Base-by-base conservation (phyloP, 176 grass and related monocot species). In the Phoenix dactylifera region DNA sequence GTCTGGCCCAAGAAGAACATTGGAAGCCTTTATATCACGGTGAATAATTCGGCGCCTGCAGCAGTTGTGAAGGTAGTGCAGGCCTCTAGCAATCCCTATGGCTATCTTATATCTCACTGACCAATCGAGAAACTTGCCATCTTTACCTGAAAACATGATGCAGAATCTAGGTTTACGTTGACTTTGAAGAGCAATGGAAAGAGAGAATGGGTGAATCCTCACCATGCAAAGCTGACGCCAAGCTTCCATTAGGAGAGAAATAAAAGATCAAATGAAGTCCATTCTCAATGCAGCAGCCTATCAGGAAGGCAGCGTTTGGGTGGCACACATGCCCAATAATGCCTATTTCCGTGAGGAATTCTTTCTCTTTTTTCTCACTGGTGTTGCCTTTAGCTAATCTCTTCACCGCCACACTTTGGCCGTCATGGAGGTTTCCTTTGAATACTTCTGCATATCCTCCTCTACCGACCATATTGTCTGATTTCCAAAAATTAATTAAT, bases 231-330 rank as follows among this genome's bases (percentile, higher is more conserved):
- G 84, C 83, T 0, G 93, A 88, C 61, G 87, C 87, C 18, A 92
- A 51, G 23, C 78, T 98, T 53, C 79, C 87, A 4, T 88, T 92
- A 4, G 55, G 12, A 4, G 81, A 98, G 55, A 98, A 85, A 18
- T 92, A 79, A 32, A 98, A 86, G 15, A 98, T 64, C 18, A 92
- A 69, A 30, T 88, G 89, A 2, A 98, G 15, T 6, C 87, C 93
- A 62, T 98, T 98, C 77, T 98, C 93, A 49, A 98, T 68, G 32
- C 93, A 89, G 70, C 87, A 98, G 26, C 87, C 93, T 60, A 88
- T 71, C 12, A 98, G 69, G 65, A 83, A 88, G 15, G 87, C 72
- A 23, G 87, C 88, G 80, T 92, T 98, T 49, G 93, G 93, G 59
- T 98, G 93, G 64, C 78, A 98, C 7, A 98, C 81, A 75, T 98